These are phyloP conservation scores for Gracilariopsis chorda DNA, from an alignment of 23 red algal species.

Conservation along the genomic window DNA sequence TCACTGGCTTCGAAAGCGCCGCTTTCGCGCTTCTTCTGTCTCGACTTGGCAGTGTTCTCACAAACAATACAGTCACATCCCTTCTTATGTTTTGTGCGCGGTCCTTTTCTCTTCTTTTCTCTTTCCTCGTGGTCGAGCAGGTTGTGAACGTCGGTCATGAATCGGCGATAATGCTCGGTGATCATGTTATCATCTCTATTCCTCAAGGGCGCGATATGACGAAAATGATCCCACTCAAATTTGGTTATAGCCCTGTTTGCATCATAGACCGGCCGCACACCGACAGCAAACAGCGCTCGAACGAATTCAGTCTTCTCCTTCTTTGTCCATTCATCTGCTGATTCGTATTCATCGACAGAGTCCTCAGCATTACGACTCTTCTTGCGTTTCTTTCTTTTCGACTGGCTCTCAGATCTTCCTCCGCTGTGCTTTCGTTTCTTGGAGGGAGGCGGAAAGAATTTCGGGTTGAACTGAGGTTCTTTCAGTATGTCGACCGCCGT, in stretches of 20 bases:
- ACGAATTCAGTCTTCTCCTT: slow-evolving; percentile 57
- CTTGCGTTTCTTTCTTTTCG: background rate
- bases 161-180: slow-evolving; percentile 18
- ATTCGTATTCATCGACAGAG: slow-evolving; percentile 2
- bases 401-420: background rate
- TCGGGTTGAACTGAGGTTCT: slow-evolving; percentile 5
- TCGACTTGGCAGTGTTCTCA: slow-evolving; percentile 44
- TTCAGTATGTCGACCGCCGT: background rate
- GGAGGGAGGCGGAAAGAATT: background rate
- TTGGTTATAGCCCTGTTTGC: slow-evolving; percentile 22
- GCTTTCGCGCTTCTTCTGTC: slow-evolving; percentile 32
- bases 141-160: slow-evolving; percentile 60
- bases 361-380: background rate
- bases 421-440: slow-evolving; percentile 1
- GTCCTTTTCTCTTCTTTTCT: slow-evolving; percentile 62
- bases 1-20: slow-evolving; percentile 29
- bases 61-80: slow-evolving; percentile 72
- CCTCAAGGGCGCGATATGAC: slow-evolving; percentile 31
- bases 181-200: slow-evolving; percentile 60
- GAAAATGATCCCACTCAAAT: slow-evolving; percentile 72
- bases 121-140: slow-evolving; percentile 53
- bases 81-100: slow-evolving; percentile 63
- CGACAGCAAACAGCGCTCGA: slow-evolving; percentile 70
- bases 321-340: slow-evolving; percentile 65
- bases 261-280: slow-evolving; percentile 50